Percentiles rank a stretch among this genome's conserved stretches.
These are phyloP conservation scores for Vigna hirtella DNA, from an alignment of 306 rosid genomes.

Conservation along the genomic window DNA sequence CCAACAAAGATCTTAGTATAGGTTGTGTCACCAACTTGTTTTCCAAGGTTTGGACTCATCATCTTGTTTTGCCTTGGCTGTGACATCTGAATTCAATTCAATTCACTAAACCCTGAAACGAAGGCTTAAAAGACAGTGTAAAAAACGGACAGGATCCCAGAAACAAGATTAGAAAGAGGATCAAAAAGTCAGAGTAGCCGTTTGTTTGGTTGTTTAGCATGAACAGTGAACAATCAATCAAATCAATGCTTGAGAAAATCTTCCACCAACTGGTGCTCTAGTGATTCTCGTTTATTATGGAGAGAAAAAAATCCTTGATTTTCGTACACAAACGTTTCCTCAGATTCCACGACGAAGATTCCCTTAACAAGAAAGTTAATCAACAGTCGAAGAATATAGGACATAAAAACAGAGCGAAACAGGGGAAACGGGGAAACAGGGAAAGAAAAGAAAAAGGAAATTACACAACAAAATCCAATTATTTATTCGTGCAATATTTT, in stretches of 20 bases:
- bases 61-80: constrained; percentile 51
- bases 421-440: not conserved
- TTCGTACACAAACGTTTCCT: constrained; percentile 44
- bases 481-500: constrained; percentile 36
- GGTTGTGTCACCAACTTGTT: constrained; percentile 54
- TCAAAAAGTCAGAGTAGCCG: constrained; percentile 47
- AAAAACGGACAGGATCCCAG: not conserved
- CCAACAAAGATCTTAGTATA: constrained; percentile 69
- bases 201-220: constrained; percentile 44
- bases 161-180: constrained; percentile 38
- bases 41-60: constrained; percentile 47
- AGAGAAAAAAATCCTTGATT: constrained; percentile 41
- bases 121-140: constrained; percentile 2
- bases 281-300: constrained; percentile 49
- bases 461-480: not conserved
- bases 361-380: constrained; percentile 59
- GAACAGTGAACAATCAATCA: constrained; percentile 38
- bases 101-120: not conserved
- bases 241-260: constrained; percentile 39
- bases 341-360: constrained; percentile 68
- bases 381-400: constrained; percentile 19
- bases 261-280: constrained; percentile 44
- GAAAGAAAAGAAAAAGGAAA: not conserved
- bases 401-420: constrained; percentile 4
- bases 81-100: constrained; percentile 46